These are phyloP conservation scores for Chaetomidium leptoderma DNA, from an alignment of 495 filamentous ascomycete species.

Conservation along the genomic window DNA sequence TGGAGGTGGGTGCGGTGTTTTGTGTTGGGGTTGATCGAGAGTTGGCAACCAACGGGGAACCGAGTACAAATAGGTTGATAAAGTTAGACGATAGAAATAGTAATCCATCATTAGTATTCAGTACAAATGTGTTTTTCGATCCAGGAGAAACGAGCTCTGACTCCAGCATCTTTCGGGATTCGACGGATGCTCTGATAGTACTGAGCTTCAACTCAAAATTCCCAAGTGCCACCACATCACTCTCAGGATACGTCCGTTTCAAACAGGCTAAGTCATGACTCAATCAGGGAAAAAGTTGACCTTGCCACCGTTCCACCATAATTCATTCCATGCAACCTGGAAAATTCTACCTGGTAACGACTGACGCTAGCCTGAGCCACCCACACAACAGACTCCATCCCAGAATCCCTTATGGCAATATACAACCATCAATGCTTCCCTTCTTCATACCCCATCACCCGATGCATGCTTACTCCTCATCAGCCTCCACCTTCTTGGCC, in stretches of 20 bases:
- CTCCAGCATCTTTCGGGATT: no score
- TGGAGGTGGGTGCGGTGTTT: not conserved
- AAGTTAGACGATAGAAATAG: no score
- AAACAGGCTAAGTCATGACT: not conserved
- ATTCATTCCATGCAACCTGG: not conserved
- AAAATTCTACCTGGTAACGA: conserved; percentile 2
- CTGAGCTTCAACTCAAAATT: no score
- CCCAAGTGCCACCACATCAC: no score
- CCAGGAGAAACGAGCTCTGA: no score
- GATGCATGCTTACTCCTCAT: not conserved
- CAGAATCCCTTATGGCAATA: not conserved
- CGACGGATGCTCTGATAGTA: no score
- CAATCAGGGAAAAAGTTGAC: not conserved
- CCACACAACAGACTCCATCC: no score
- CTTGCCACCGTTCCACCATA: not conserved
- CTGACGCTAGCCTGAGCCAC: not conserved
- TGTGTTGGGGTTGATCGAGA: not conserved
- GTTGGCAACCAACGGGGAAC: no score
- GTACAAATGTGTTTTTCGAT: no score
- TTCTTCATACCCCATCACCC: not conserved
- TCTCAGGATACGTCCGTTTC: no score
- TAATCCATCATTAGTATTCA: no score
- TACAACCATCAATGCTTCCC: not conserved
- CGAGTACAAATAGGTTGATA: no score
- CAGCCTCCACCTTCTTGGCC: not conserved